Evolutionary conservation across 1,284 basidiomycete species (phyloP), one percentile per base, ranked within the genome.

Genomic region (Pholiota adiposa): DNA sequence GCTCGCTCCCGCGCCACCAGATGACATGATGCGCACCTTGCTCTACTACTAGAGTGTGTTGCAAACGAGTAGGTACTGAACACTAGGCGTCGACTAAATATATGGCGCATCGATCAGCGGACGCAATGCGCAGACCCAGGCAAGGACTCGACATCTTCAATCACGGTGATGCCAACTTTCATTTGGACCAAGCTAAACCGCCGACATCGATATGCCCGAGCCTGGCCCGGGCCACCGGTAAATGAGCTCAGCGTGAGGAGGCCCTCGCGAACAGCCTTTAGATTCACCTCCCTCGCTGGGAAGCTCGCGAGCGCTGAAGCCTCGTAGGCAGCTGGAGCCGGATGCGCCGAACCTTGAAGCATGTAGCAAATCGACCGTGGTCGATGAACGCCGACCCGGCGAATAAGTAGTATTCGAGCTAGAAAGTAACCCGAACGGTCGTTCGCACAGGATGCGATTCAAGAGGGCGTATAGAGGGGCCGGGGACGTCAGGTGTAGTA

Each of bases 331-430:
- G 29, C 21, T 23, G 41, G 49, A 50, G 33, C 12, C 21, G 19
- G 8, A 6, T 33, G 16, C 44, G 31, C 54, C 31, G 21, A 48
- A 55, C 25, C 54, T 48, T 27, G 43, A 38, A 53, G 31, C 44
- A 34, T 55, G 44, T 44, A 54, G 53, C 18, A 55, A 29, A 21
- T 31, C 48, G 54, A 53, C 38, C 33, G 8, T 7, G 14, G 46
- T 14, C 25, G 14, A 55, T 55, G 54, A 48, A 55, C 34, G 34
- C 54, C 54, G 54, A 55, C 43, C 41, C 43, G 54, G 43, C n/a
- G 23, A 48, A 48, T 48, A 48, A 55, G 25, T 29, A 43, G 31
- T 31, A n/a, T 16, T 23, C 14, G 23, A 44, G 9, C 4, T 23
- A 19, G 25, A 23, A 8, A 21, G 41, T 23, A 8, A 21, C 21